Evolutionary conservation across 225 moss, liverwort and hornwort genomes (phyloP), one percentile per base, ranked within the genome.

Genomic region (Bryoerythrophyllum caledonicum): DNA sequence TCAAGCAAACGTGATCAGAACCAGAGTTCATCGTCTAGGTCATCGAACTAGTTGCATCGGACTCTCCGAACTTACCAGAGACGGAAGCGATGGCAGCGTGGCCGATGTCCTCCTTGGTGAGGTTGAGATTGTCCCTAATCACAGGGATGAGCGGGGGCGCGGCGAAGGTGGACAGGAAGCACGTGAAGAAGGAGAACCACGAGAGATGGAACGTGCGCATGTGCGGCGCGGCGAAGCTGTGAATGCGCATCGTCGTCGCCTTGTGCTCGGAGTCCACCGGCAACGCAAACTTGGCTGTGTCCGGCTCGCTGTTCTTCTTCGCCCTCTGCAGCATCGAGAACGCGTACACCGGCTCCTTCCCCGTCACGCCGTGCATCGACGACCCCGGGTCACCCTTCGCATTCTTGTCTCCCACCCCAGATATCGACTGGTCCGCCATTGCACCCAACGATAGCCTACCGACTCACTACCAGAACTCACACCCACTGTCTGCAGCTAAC

Each of bases 251-350:
- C 1, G 75, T 81, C 74, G 76, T 91, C 7, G 91, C 91, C 72
- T 94, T 94, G 81, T 94, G 90, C 83, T 94, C 94, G 8, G 90
- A 90, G 54, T 94, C 94, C 41, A 91, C 91, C 0, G 94, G 88
- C 2, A 93, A 81, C 17, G 71, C 44, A 25, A 93, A 91, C 52
- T 63, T 77, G 27, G 48, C 27, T 10, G 66, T 43, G 27, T 71
- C 81, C 9, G 32, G 67, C 54, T 80, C 65, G 73, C 2, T 8
- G 38, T 8, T 10, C 38, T 38, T 15, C 41, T 79, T 66, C 19
- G 43, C 59, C 11, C 32, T 27, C 28, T 76, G 77, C 5, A 30
- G 38, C 3, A 54, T 51, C 10, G 86, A 83, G 65, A 87, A 83
- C 19, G 90, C 77, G 49, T 80, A 90, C 30, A 82, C 49, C 19